Conservation (phyloP, 2,329 filamentous ascomycete genomes). For the Diaporthe batatas region DNA sequence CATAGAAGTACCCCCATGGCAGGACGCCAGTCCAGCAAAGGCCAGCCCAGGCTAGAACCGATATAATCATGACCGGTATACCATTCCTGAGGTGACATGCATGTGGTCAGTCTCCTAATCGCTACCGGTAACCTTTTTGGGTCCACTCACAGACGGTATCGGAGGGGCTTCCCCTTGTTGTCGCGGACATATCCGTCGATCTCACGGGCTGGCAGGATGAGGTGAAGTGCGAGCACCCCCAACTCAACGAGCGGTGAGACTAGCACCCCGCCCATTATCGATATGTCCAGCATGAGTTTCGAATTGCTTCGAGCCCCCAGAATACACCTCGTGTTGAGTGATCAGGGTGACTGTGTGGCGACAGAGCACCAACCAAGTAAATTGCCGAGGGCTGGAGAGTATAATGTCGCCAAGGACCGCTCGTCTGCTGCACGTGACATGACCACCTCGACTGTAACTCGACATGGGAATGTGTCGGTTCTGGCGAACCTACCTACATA, state of each 20-base stretch:
- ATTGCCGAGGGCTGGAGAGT: neutral
- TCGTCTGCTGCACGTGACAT: constrained; percentile 11
- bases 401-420: neutral
- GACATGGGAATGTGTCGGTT: too few relatives aligned
- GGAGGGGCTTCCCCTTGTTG: constrained; percentile 35
- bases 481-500: too few relatives aligned
- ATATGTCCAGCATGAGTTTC: neutral
- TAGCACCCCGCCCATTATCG: constrained; percentile 20
- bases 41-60: constrained; percentile 27
- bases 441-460: neutral
- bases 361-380: constrained; percentile 1
- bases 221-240: constrained; percentile 34
- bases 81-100: constrained; percentile 18
- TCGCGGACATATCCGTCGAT: constrained; percentile 39
- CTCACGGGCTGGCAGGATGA: constrained; percentile 30
- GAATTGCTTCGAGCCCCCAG: neutral
- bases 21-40: constrained; percentile 31
- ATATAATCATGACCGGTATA: constrained; percentile 15
- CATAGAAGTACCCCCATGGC: constrained; percentile 33
- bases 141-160: constrained; percentile 35
- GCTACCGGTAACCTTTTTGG: neutral
- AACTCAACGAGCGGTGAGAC: constrained; percentile 38
- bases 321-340: neutral
- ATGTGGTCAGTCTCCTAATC: neutral
- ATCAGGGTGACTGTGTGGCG: neutral